Evolutionary conservation across 1,284 basidiomycete species (phyloP).

Genomic region (Ceratobasidium sp.): DNA sequence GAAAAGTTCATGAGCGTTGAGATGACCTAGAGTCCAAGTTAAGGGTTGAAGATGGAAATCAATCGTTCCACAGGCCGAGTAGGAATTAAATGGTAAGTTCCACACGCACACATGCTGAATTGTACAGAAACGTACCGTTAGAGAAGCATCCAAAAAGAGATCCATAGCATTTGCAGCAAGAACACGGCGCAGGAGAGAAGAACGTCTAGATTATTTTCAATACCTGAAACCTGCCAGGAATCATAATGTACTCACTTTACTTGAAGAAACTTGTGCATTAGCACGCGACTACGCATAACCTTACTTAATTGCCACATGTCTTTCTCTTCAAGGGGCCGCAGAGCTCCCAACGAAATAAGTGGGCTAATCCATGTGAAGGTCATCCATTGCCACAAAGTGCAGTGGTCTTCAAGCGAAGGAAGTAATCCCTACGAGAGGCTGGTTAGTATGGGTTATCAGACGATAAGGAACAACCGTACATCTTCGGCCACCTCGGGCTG

Average conservation of each 20-base stretch:
- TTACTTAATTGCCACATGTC: constrained; percentile 44
- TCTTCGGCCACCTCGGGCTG: constrained; percentile 34
- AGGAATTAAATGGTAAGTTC: background rate
- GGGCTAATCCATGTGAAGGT: constrained; percentile 44
- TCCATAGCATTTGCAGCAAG: constrained; percentile 44
- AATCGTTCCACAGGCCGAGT: background rate
- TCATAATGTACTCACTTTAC: constrained; percentile 13
- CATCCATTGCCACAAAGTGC: constrained; percentile 42
- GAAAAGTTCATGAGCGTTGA: constrained; percentile 41
- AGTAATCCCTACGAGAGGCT: constrained; percentile 4
- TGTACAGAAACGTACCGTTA: constrained; percentile 36
- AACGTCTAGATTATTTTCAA: constrained; percentile 8
- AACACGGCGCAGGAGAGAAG: constrained; percentile 41
- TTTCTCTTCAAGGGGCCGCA: constrained; percentile 40
- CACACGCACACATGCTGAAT: background rate
- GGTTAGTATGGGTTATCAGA: background rate
- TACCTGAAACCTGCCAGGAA: background rate
- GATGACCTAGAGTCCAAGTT: constrained; percentile 1
- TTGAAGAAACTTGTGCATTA: constrained; percentile 42
- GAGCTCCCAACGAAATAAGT: constrained; percentile 38
- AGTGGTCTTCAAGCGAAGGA: constrained; percentile 41
- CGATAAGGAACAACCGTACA: background rate
- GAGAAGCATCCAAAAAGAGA: constrained; percentile 35
- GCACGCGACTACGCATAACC: constrained; percentile 33
- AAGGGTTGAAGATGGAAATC: background rate